These are phyloP conservation scores for Biancaea sappan DNA, from an alignment of 306 rosid species.

Conservation along the genomic window DNA sequence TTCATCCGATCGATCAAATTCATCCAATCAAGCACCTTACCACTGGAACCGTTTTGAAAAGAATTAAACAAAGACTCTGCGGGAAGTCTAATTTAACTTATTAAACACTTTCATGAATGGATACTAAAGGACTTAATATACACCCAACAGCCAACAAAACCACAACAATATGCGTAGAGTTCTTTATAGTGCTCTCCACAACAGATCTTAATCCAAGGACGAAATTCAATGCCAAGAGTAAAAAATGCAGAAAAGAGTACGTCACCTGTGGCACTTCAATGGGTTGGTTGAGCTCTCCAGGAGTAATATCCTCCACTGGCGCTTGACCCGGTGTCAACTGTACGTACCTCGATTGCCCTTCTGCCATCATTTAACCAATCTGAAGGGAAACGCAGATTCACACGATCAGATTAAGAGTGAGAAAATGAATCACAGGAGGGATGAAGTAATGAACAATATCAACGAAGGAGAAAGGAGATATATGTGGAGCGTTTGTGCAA, in stretches of 20 bases:
- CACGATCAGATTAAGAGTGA: background rate
- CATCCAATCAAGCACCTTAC: background rate
- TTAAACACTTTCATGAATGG: no score
- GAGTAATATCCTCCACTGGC: conserved; percentile 57
- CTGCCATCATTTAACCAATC: background rate
- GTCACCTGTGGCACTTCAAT: conserved; percentile 63
- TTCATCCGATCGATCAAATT: background rate
- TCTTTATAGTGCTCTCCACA: no score
- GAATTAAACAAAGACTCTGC: no score
- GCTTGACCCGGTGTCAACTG: conserved; percentile 54
- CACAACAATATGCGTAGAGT: no score
- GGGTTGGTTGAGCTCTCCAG: conserved; percentile 78
- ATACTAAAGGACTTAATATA: background rate
- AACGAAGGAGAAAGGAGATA: background rate
- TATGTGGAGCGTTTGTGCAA: background rate
- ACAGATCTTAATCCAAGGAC: background rate
- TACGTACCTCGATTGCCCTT: conserved; percentile 52
- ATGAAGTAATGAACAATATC: background rate
- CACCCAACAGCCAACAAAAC: no score
- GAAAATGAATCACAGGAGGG: background rate
- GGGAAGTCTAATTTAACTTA: no score
- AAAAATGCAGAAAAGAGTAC: background rate
- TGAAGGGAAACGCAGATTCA: background rate
- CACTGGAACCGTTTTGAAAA: background rate
- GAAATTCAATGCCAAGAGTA: background rate